Evolutionary conservation across 1,284 basidiomycete species (phyloP), one percentile per base, ranked within the genome.

Genomic region (Trichosporon inkin): DNA sequence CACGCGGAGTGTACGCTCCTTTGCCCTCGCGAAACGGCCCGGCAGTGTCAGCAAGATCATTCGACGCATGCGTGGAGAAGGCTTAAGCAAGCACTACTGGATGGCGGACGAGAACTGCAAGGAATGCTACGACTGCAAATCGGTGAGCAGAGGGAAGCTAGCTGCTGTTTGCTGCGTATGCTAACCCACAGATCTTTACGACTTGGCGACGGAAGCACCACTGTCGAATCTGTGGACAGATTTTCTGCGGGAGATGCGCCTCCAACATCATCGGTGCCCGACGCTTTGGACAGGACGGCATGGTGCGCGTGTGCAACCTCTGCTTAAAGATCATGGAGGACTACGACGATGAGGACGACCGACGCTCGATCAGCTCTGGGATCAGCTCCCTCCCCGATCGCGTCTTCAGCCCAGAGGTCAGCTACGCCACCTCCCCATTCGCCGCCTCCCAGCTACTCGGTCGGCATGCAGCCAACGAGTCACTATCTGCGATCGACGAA

Each of bases 31-130:
- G 54, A 87, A 87, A 67, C 82, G 86, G 65, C 86, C 87, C 7
- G 87, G 84, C 14, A 92, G 89, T 13, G 91, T 92, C 1, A 92
- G 89, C 34, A 91, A 92, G 78, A 88, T 92, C 22, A 94, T 95
- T 63, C 81, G 91, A 65, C 82, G 90, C 63, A 85, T 95, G 71
- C 82, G 90, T 55, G 92, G 92, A 52, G 91, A 94, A 84, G 80
- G 78, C 3, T 57, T 80, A 61, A 71, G 66, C 58, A 78, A 61
- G 64, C 90, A 94, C 71, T 96, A 95, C 73, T 97, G 93, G 93
- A 95, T 96, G 90, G 90, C 93, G 62, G 96, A 99, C 72, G 91
- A 94, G 71, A 89, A 90, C 60, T 92, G 90, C 70, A 96, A 90
- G 72, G 95, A 97, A 71, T 96, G 92, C 73, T 94, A 91, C 73